Conservation (phyloP, 768 basidiomycete species). For the Boletus vinaceobasis region DNA sequence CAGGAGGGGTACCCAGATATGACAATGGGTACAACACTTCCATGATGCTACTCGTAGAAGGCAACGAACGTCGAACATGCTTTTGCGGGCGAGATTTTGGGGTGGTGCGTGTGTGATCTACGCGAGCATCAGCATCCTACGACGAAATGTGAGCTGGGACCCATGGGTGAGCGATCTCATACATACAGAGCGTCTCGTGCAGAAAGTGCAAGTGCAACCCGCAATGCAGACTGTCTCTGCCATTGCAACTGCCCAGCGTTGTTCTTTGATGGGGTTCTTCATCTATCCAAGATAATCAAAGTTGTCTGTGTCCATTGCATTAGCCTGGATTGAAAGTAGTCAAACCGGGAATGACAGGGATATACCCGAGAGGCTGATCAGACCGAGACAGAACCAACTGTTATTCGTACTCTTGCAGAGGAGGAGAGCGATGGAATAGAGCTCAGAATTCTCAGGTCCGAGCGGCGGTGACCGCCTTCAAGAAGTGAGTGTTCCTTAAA, state of each 20-base stretch:
- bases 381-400: constrained; percentile 3
- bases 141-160: constrained; percentile 2
- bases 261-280: neutral
- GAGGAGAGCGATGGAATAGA: neutral
- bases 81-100: constrained; percentile 5
- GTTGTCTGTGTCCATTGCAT: neutral
- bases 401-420: neutral
- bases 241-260: constrained; percentile 16
- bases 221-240: constrained; percentile 1
- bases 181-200: constrained; percentile 6
- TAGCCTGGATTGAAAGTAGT: neutral
- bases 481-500: neutral
- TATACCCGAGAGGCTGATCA: neutral
- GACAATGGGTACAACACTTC: constrained; percentile 24
- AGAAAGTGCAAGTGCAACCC: constrained; percentile 10
- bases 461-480: no score
- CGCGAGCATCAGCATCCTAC: constrained; percentile 7
- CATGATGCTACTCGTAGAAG: constrained; percentile 22
- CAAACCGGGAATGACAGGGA: neutral
- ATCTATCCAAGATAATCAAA: neutral
- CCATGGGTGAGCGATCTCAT: neutral
- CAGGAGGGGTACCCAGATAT: constrained; percentile 10
- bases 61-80: constrained; percentile 7
- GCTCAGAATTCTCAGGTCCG: neutral
- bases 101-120: neutral